Evolutionary conservation across 805 yeast species (phyloP).

Genomic region (Candida sithepensis): DNA sequence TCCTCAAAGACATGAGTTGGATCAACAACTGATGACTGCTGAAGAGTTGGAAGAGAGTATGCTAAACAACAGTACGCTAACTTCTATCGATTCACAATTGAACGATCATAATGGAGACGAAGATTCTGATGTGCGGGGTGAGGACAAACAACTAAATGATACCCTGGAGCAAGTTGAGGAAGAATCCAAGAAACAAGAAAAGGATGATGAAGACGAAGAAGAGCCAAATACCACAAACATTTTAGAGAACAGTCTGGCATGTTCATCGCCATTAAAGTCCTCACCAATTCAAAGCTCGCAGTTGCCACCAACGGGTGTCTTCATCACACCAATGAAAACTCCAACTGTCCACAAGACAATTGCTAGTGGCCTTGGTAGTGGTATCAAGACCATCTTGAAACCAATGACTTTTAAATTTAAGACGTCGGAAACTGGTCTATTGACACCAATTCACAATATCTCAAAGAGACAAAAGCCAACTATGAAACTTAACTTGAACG

Average conservation of each 20-base stretch:
- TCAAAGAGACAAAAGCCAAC: constrained; percentile 30
- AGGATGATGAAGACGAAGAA: neutral
- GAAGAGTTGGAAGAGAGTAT: constrained; percentile 10
- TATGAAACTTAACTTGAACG: constrained; percentile 20
- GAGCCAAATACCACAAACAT: neutral
- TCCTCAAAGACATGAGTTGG: constrained; percentile 24
- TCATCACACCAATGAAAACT: constrained; percentile 22
- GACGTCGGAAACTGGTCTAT: constrained; percentile 30
- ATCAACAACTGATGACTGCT: constrained; percentile 20
- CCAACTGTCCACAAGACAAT: constrained; percentile 5
- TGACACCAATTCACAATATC: constrained; percentile 25
- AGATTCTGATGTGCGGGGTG: neutral
- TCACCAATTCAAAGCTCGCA: neutral
- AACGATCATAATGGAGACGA: neutral
- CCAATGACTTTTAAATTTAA: constrained; percentile 35
- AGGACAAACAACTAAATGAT: neutral
- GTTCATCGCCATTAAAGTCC: neutral
- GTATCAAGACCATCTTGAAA: neutral
- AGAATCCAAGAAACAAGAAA: too few relatives aligned
- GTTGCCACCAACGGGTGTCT: constrained; percentile 26
- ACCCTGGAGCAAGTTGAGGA: too few relatives aligned
- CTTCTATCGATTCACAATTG: neutral
- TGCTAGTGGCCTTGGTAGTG: constrained; percentile 2
- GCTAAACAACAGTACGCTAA: neutral
- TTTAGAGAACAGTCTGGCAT: neutral